Evolutionary conservation across 2,329 filamentous ascomycete species (phyloP), one percentile per base, ranked within the genome.

Genomic region (Aspergillus sp.): DNA sequence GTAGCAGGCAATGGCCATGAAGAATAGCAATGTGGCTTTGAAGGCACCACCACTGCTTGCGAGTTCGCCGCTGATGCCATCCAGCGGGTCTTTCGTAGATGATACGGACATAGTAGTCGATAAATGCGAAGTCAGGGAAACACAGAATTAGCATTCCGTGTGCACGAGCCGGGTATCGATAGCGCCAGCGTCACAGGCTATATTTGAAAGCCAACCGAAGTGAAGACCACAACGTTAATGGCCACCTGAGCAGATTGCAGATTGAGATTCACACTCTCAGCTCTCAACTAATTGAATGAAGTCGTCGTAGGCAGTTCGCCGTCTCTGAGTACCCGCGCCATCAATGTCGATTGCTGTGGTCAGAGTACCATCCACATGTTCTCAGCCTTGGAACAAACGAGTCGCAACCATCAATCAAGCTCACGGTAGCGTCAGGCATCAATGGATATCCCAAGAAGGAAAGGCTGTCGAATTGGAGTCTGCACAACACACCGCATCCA

Each of bases 1-100:
- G 65, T 79, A 80, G 23, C 71, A 73, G 30, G 77, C 71, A 7
- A 86, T 73, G 19, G 70, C 65, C 60, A 75, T 72, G 59, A 77
- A 76, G 17, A 70, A 66, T 15, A 73, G 54, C 2, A 75, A 60
- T 2, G 63, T 64, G 57, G 70, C 66, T 54, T 69, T 66, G 11
- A 72, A 59, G 2, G 62, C 56, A 10, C 66, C 59, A 38, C 62
- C 61, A 32, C 67, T 63, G 39, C 63, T 58, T 5, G 68, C 69
- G 6, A 75, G 66, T n/a, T 64, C 60, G 8, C 71, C 71, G 2
- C 70, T 68, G 13, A 75, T 73, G 8, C 71, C 73, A 58, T 73
- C 68, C 19, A 71, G 62, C 3, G 69, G 62, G 51, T 70, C 67
- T 58, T 67, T 47, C 13, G 54, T 50, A 15, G 42, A 32, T 19